Evolutionary conservation across 2,329 filamentous ascomycete genomes (phyloP).

Genomic region (Xylariaceae sp.): DNA sequence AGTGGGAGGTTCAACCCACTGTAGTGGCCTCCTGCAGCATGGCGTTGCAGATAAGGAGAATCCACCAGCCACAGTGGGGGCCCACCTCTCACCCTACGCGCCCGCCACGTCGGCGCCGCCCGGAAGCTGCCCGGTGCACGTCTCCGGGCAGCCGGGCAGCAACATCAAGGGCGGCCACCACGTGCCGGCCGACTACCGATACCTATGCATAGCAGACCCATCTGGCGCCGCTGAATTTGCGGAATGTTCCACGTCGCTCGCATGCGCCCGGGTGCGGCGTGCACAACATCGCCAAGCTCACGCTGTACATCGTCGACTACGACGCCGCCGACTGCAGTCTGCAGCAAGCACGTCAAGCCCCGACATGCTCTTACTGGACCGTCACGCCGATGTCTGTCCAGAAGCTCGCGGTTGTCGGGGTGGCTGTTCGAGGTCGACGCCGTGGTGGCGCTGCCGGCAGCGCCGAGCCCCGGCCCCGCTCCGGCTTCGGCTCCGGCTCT

Average conservation of each 20-base stretch:
- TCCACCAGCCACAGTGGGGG: too few species aligned
- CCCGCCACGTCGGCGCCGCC: too few species aligned
- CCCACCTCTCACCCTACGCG: too few species aligned
- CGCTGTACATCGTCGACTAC: slow-evolving; percentile 36
- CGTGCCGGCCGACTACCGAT: slow-evolving; percentile 29
- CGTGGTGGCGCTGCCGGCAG: slow-evolving; percentile 19
- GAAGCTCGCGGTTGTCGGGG: slow-evolving; percentile 28
- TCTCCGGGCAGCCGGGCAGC: slow-evolving; percentile 30
- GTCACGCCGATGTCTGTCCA: slow-evolving; percentile 35
- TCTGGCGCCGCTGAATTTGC: slow-evolving; percentile 30
- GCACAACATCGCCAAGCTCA: slow-evolving; percentile 32
- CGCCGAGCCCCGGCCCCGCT: not conserved
- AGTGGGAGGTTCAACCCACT: too few species aligned
- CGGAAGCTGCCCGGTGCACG: too few species aligned
- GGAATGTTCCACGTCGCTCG: slow-evolving; percentile 26
- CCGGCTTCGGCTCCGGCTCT: too few species aligned
- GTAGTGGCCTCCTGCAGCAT: too few species aligned
- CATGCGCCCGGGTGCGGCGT: slow-evolving; percentile 26
- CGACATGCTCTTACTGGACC: too few species aligned
- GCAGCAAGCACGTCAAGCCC: slow-evolving; percentile 28
- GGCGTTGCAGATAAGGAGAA: too few species aligned
- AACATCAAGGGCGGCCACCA: slow-evolving; percentile 22
- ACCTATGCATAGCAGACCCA: slow-evolving; percentile 35
- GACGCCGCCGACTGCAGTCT: slow-evolving; percentile 26
- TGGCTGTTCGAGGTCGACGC: slow-evolving; percentile 39